Conservation (phyloP, 305 asterid genomes). For the Vinca major region DNA sequence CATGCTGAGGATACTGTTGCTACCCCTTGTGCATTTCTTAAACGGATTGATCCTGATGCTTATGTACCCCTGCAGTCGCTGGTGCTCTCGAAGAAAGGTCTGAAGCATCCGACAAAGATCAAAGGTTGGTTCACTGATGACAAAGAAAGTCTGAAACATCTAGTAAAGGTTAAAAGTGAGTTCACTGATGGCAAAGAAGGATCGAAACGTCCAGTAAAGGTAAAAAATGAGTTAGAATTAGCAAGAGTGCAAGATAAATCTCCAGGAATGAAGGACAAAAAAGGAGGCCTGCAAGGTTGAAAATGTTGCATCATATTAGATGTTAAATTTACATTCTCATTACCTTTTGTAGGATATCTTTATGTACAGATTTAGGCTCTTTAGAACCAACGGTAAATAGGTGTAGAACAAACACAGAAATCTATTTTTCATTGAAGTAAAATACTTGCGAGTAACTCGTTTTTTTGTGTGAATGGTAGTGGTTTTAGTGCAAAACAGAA, state of each 20-base stretch:
- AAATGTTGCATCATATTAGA: background rate
- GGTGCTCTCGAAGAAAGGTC: slow-evolving; percentile 27
- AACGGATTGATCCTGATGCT: slow-evolving; percentile 17
- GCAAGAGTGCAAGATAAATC: slow-evolving; percentile 9
- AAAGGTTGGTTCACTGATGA: slow-evolving; percentile 12
- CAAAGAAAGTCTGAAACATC: slow-evolving; percentile 26
- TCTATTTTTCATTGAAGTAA: too few species aligned
- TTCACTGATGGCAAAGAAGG: slow-evolving; percentile 19
- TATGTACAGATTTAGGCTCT: background rate
- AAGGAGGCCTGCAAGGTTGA: slow-evolving; percentile 12
- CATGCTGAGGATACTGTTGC: slow-evolving; percentile 8
- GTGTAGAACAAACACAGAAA: background rate
- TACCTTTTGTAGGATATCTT: background rate
- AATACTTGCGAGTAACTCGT: too few species aligned
- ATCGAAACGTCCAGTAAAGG: slow-evolving; percentile 21
- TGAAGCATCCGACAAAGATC: slow-evolving; percentile 21
- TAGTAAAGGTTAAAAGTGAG: slow-evolving; percentile 17
- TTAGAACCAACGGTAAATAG: slow-evolving; percentile 1
- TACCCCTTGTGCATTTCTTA: slow-evolving; percentile 13
- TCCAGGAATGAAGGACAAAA: slow-evolving; percentile 7
- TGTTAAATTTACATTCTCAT: too few species aligned
- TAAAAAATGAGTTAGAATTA: background rate
- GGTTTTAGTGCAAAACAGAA: too few species aligned
- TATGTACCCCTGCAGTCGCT: slow-evolving; percentile 22
- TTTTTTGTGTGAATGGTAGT: too few species aligned